Percentiles rank a stretch among this genome's conserved stretches.
phyloP scores from a whole-genome alignment of 257 asterid genomes.

The Rehmannia glutinosa region DNA sequence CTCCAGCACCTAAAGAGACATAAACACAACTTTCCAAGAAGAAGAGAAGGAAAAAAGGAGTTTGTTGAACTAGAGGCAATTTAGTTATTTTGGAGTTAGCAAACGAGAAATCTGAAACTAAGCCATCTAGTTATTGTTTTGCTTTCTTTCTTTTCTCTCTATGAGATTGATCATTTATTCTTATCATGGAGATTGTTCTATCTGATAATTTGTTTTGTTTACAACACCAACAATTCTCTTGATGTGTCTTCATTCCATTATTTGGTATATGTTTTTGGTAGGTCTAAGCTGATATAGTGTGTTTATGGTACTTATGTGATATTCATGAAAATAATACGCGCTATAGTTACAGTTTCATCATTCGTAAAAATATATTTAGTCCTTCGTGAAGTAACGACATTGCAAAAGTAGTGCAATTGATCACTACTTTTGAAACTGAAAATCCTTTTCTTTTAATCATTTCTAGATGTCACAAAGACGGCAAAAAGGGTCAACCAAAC shows the following conservation, averaged over 20 bases:
- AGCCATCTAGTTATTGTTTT: slow-evolving; percentile 65
- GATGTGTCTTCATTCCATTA: background rate
- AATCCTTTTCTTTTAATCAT: background rate
- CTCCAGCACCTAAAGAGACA: slow-evolving; percentile 66
- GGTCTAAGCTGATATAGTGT: background rate
- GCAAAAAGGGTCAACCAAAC: slow-evolving; percentile 39
- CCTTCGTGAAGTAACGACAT: background rate
- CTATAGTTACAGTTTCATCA: too few relatives aligned
- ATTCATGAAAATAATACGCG: background rate
- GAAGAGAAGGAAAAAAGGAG: slow-evolving; percentile 92
- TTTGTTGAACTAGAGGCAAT: slow-evolving; percentile 93
- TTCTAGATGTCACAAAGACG: slow-evolving; percentile 38
- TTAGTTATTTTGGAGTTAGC: slow-evolving; percentile 75
- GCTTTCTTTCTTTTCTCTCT: background rate
- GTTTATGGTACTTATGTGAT: background rate
- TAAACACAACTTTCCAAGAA: slow-evolving; percentile 94
- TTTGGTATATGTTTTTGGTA: background rate
- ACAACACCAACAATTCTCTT: too few relatives aligned
- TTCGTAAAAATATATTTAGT: background rate
- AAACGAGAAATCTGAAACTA: slow-evolving; percentile 50
- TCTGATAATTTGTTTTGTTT: background rate
- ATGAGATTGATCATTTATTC: background rate
- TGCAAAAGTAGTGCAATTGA: background rate
- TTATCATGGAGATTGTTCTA: background rate
- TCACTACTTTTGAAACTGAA: background rate